These are phyloP conservation scores for Monotropa hypopitys DNA, from an alignment of 179 eudicot genomes.

Conservation along the genomic window DNA sequence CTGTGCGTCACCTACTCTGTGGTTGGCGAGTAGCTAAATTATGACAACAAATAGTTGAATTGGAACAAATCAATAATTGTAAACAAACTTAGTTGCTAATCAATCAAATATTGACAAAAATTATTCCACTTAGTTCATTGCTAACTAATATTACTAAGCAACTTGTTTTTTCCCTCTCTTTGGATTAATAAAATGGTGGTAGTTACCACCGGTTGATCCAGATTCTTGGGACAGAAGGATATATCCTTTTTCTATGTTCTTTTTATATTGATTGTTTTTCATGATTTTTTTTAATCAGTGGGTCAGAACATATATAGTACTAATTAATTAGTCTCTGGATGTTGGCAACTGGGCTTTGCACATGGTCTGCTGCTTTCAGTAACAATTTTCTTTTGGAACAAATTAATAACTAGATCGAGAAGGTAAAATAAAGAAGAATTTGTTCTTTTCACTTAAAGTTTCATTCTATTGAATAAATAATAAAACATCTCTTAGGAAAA, in stretches of 20 bases:
- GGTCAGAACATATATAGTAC: neutral
- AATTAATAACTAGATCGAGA: neutral
- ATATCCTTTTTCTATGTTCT: neutral
- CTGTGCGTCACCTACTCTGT: neutral
- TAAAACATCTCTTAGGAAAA: too few relatives aligned
- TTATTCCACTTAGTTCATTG: too few relatives aligned
- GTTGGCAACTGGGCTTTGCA: too few relatives aligned
- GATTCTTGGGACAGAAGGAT: neutral
- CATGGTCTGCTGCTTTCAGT: slow-evolving; percentile 1
- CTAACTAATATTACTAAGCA: too few relatives aligned
- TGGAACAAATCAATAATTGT: too few relatives aligned
- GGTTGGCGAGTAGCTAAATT: neutral
- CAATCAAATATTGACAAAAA: too few relatives aligned
- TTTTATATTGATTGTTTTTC: neutral
- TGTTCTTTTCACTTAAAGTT: too few relatives aligned
- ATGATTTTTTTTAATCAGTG: neutral
- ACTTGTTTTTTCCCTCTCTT: neutral
- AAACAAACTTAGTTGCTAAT: too few relatives aligned
- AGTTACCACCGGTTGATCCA: neutral
- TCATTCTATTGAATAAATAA: too few relatives aligned
- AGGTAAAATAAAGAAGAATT: neutral
- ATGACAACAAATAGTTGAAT: too few relatives aligned
- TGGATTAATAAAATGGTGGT: neutral
- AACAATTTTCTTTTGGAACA: neutral
- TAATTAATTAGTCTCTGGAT: too few relatives aligned